Base-by-base conservation (phyloP, 1,139 yeast species). In the Suhomyces ambrosiae region DNA sequence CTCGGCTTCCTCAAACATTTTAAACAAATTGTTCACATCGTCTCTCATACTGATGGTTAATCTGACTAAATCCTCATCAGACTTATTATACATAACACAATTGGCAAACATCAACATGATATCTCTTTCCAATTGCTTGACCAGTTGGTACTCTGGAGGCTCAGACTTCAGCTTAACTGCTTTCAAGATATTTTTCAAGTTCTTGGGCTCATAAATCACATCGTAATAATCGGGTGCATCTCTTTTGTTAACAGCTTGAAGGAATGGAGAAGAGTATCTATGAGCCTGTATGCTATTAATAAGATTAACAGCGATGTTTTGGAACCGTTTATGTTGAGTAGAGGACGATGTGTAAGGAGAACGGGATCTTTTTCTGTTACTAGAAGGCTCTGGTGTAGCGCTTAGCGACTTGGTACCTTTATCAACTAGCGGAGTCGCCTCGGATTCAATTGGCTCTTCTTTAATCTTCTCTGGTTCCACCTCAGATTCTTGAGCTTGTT, bases 41-140 rank as follows among this genome's bases (percentile, higher is more conserved):
- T 68, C 61, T 59, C 74, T 76, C 92, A 86, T 85, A 46, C 80
- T 86, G 43, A 75, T 65, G 1, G 89, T 78, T 69, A 86, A 74
- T 28, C 63, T 61, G 18, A 77, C 78, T 50, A 83, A 71, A 41
- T 82, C 87, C 25, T 81, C 77, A 46, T 76, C 81, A 47, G 79
- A 74, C 44, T 78, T 76, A 57, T 86, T 86, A 60, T 82, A 86
- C 94, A 86, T 86, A 11, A 85, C 75, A 23, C 92, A 86, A 58
- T 86, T 86, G 35, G 92, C 86, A 63, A 83, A 84, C 94, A 86
- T 85, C 38, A 82, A 65, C 68, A 82, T 75, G 27, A 86, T 65
- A 45, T 83, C 87, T 39, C 85, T 67, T 50, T 86, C 89, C 18
- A 86, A 63, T 40, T 82, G 80, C 35, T 74, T 69, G 28, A 86